Percentiles rank a stretch among this genome's conserved stretches.
Evolutionary conservation across 805 yeast genomes (phyloP).

Genomic region (Kuraishia piskuri): DNA sequence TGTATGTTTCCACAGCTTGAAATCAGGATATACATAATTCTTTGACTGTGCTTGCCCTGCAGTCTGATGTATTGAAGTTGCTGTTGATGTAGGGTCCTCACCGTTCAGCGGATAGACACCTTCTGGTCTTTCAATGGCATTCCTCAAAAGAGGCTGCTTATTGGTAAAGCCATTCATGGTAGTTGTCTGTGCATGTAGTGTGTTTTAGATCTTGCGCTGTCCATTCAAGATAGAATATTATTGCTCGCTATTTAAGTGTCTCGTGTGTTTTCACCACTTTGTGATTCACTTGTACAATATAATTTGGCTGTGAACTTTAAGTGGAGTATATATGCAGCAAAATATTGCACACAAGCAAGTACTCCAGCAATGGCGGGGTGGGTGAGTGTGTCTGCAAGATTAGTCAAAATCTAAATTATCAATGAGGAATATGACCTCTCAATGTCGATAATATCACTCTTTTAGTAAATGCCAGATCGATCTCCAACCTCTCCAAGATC

Average conservation of each 20-base stretch:
- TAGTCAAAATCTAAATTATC: too few relatives aligned
- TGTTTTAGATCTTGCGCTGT: too few relatives aligned
- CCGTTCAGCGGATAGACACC: constrained; percentile 6
- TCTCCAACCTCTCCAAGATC: too few relatives aligned
- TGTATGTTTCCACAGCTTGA: constrained; percentile 59
- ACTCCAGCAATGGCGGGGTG: not conserved
- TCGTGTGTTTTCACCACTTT: too few relatives aligned
- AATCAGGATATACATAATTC: constrained; percentile 50
- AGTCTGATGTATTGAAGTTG: not conserved
- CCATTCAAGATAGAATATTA: too few relatives aligned
- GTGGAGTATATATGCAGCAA: not conserved
- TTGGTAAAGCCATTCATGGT: not conserved
- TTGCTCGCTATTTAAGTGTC: too few relatives aligned
- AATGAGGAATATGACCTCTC: too few relatives aligned
- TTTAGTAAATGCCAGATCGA: too few relatives aligned
- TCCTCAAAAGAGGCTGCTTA: not conserved
- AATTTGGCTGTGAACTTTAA: not conserved
- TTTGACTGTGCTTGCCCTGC: not conserved
- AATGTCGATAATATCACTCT: too few relatives aligned
- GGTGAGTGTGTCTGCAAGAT: too few relatives aligned
- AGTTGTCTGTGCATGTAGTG: not conserved
- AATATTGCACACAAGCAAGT: not conserved
- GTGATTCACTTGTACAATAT: too few relatives aligned
- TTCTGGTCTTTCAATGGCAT: constrained; percentile 1
- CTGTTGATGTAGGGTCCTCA: constrained; percentile 2